Percentiles rank a stretch among this genome's conserved stretches.
These are phyloP conservation scores for Wickerhamiella kazuoi DNA, from an alignment of 805 yeast species.

Conservation along the genomic window DNA sequence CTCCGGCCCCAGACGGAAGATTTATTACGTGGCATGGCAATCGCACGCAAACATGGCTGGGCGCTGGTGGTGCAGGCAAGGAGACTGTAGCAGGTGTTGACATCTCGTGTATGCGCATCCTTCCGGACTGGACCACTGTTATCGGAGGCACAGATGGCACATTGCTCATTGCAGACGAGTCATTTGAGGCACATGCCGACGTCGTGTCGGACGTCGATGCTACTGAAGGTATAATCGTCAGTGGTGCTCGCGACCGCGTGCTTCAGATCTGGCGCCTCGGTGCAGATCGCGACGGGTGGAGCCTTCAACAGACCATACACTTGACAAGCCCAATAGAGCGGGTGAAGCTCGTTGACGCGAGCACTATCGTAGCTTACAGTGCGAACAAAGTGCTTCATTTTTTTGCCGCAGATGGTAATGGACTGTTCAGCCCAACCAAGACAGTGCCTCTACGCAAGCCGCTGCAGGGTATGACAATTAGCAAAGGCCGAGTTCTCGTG, in stretches of 20 bases:
- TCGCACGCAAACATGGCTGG: not conserved
- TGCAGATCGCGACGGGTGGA: constrained; percentile 25
- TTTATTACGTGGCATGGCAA: not conserved
- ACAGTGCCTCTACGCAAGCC: constrained; percentile 34
- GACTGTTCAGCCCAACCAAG: constrained; percentile 25
- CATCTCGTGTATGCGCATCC: constrained; percentile 1
- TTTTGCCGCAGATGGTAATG: constrained; percentile 17
- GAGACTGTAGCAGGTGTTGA: not conserved
- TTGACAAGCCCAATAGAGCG: constrained; percentile 37
- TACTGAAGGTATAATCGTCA: constrained; percentile 1
- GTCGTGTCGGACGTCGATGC: constrained; percentile 11
- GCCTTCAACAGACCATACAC: constrained; percentile 34
- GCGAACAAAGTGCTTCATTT: constrained; percentile 44
- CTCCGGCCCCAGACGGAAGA: not conserved
- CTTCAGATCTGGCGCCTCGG: constrained; percentile 9
- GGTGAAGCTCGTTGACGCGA: constrained; percentile 26
- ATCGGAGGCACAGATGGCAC: constrained; percentile 1
- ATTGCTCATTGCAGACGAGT: constrained; percentile 3
- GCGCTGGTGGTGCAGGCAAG: too few species aligned
- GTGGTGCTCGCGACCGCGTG: constrained; percentile 12
- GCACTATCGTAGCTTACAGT: constrained; percentile 30
- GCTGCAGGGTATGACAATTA: constrained; percentile 27
- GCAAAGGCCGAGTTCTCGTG: constrained; percentile 1
- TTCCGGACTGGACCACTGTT: constrained; percentile 6
- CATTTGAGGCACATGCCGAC: constrained; percentile 10